These are phyloP conservation scores for Vitis riparia DNA, from an alignment of 164 flowering plant genomes.

Conservation along the genomic window DNA sequence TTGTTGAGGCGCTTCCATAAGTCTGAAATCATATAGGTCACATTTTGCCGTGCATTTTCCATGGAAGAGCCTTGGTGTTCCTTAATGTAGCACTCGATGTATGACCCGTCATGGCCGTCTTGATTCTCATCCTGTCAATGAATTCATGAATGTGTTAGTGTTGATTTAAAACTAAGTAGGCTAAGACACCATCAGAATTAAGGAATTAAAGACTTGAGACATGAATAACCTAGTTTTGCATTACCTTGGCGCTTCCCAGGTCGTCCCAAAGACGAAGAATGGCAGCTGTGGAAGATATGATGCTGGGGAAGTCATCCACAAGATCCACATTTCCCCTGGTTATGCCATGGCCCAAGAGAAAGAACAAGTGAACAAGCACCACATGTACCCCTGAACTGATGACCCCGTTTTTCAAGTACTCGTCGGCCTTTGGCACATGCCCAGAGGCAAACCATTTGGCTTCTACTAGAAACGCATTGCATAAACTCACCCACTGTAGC, in stretches of 20 bases:
- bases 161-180: no score
- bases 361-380: constrained; percentile 42
- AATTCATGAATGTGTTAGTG: not conserved
- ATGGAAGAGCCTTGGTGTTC: constrained; percentile 19
- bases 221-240: no score
- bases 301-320: constrained; percentile 22
- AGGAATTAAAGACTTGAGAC: not conserved
- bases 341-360: constrained; percentile 42
- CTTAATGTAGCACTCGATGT: constrained; percentile 42
- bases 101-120: constrained; percentile 61
- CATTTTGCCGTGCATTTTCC: constrained; percentile 30
- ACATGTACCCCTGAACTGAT: constrained; percentile 51
- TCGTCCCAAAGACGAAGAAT: constrained; percentile 71
- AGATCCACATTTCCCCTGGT: constrained; percentile 17
- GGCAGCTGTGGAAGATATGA: constrained; percentile 31
- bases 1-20: constrained; percentile 54
- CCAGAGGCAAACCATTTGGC: constrained; percentile 51
- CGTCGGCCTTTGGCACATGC: constrained; percentile 30
- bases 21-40: constrained; percentile 28
- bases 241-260: constrained; percentile 59
- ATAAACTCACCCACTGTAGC: constrained; percentile 47
- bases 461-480: constrained; percentile 55
- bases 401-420: constrained; percentile 39
- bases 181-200: no score
- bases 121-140: constrained; percentile 54